phyloP scores from a whole-genome alignment of 768 basidiomycete species.

The Dictyophora rubrovolvata region DNA sequence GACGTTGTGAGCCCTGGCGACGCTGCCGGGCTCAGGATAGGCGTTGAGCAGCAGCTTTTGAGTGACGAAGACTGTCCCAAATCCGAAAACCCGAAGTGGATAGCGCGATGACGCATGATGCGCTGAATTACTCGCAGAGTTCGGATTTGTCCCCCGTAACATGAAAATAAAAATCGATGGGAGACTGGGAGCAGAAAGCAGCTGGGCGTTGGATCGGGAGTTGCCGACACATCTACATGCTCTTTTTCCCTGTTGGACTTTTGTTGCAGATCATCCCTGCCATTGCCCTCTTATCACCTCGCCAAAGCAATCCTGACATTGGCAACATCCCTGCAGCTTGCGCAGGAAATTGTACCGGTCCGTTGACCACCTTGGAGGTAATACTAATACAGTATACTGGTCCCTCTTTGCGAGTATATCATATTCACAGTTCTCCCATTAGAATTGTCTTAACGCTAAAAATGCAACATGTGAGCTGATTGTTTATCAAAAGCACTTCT shows the following conservation, averaged over 20 bases:
- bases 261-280: too few species aligned
- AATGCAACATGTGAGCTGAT: background rate
- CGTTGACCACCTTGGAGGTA: background rate
- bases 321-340: background rate
- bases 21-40: constrained; percentile 48
- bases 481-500: background rate
- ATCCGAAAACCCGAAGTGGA: constrained; percentile 52
- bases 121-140: background rate
- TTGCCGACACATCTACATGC: too few species aligned
- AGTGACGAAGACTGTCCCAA: constrained; percentile 72
- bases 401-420: background rate
- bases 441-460: too few species aligned
- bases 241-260: too few species aligned
- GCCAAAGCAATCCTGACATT: background rate
- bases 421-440: too few species aligned
- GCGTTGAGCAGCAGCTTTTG: constrained; percentile 55
- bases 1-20: constrained; percentile 64
- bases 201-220: too few species aligned
- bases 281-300: background rate
- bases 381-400: too few species aligned
- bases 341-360: background rate
- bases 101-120: background rate
- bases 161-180: background rate
- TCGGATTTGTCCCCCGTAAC: background rate
- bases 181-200: too few species aligned